Evolutionary conservation across 1,139 yeast genomes (phyloP).

Genomic region (Kluyveromyces sp.): DNA sequence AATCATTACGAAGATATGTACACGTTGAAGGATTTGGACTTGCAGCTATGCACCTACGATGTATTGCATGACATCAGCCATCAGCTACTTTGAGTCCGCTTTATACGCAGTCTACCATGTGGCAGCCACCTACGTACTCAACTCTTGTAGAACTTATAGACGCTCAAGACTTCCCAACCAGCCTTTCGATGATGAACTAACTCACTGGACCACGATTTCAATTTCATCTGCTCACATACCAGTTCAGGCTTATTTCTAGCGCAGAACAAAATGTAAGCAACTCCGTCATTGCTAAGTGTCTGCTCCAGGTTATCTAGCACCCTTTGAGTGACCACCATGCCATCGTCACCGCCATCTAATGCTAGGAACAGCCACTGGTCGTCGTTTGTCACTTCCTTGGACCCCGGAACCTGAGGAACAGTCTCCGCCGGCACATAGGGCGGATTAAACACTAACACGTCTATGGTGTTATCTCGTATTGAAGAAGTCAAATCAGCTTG

Average conservation of each 20-base stretch:
- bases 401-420: conserved; percentile 45
- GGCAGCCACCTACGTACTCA: too few species aligned
- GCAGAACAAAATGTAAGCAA: conserved; percentile 79
- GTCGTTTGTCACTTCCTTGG: conserved; percentile 34
- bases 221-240: conserved; percentile 45
- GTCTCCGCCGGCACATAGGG: conserved; percentile 89
- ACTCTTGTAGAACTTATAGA: conserved; percentile 44
- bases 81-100: neutral
- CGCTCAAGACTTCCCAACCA: conserved; percentile 92
- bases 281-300: conserved; percentile 49
- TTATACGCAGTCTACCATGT: neutral
- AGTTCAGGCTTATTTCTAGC: conserved; percentile 74
- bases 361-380: conserved; percentile 81
- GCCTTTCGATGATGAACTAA: conserved; percentile 63
- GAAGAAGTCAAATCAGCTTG: conserved; percentile 53
- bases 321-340: conserved; percentile 74
- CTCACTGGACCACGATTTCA: conserved; percentile 49
- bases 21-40: conserved; percentile 46
- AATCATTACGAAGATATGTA: conserved; percentile 68
- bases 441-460: conserved; percentile 79
- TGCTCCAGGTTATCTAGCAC: conserved; percentile 47
- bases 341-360: conserved; percentile 78
- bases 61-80: conserved; percentile 47
- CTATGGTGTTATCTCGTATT: conserved; percentile 45
- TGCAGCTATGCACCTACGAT: conserved; percentile 46